Evolutionary conservation across 2,329 filamentous ascomycete genomes (phyloP).

Genomic region (Leptographium wingfieldii): DNA sequence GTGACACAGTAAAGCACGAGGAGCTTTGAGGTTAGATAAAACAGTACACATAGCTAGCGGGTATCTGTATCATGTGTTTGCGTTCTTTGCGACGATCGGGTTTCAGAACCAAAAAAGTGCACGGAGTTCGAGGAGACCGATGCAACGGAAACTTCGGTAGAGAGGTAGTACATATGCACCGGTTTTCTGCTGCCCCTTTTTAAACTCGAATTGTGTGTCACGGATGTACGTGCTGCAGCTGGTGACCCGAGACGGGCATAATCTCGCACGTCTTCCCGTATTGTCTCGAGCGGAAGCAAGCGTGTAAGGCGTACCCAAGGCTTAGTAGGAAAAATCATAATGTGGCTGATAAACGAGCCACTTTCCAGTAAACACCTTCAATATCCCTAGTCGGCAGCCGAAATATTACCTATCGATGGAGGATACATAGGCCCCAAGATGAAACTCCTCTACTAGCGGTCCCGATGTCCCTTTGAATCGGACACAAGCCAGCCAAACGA

Average conservation of each 20-base stretch:
- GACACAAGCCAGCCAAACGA: neutral
- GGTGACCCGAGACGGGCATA: too few species aligned
- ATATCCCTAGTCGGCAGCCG: too few species aligned
- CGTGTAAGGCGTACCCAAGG: too few species aligned
- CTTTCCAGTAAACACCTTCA: too few species aligned
- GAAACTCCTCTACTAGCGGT: neutral
- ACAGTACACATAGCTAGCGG: conserved; percentile 3
- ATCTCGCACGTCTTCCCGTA: too few species aligned
- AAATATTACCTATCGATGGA: too few species aligned
- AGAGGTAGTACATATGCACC: neutral
- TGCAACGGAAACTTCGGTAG: neutral
- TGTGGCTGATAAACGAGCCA: too few species aligned
- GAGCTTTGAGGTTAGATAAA: conserved; percentile 2
- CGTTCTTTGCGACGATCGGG: neutral
- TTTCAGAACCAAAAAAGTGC: neutral
- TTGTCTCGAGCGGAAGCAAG: too few species aligned
- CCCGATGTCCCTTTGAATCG: neutral
- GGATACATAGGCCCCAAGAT: too few species aligned
- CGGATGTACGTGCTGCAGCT: too few species aligned
- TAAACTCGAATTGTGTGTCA: too few species aligned
- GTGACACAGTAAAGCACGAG: conserved; percentile 1
- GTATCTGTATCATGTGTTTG: neutral
- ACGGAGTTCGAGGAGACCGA: neutral
- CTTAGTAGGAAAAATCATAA: too few species aligned
- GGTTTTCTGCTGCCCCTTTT: neutral